These are phyloP conservation scores for Vanrija sp. DNA, from an alignment of 1,284 basidiomycete species.

Conservation along the genomic window DNA sequence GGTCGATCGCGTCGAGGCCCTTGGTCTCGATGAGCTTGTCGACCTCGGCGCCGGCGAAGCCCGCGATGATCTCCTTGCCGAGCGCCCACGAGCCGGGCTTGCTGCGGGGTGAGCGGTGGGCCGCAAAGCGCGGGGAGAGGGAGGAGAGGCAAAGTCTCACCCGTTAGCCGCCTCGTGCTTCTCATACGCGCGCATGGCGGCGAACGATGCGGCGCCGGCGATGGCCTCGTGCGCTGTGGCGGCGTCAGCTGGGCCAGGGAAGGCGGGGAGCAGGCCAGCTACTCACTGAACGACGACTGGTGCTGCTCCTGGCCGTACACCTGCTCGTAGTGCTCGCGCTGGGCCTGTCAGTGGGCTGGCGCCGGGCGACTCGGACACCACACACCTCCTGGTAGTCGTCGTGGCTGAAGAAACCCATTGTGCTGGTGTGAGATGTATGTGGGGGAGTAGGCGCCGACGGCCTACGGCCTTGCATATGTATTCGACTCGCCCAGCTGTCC, in stretches of 20 bases:
- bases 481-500: too few relatives aligned
- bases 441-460: too few relatives aligned
- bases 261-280: too few relatives aligned
- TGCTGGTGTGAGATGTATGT: not conserved
- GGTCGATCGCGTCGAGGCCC: constrained; percentile 23
- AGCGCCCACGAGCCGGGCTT: constrained; percentile 19
- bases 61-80: constrained; percentile 35
- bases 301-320: constrained; percentile 13
- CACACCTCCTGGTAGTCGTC: constrained; percentile 24
- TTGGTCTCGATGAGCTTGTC: constrained; percentile 37
- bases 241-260: not conserved
- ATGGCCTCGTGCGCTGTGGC: constrained; percentile 15
- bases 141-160: constrained; percentile 8
- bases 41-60: constrained; percentile 31
- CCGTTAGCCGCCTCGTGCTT: constrained; percentile 29
- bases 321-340: constrained; percentile 21
- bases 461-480: too few relatives aligned
- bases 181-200: constrained; percentile 32
- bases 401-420: constrained; percentile 26
- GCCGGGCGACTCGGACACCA: not conserved
- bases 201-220: constrained; percentile 29
- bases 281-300: constrained; percentile 10
- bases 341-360: not conserved
- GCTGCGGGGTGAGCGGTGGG: not conserved
- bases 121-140: too few relatives aligned